Percentiles rank a stretch among this genome's conserved stretches.
phyloP scores from a whole-genome alignment of 805 yeast genomes.

The Clavispora fructus region DNA sequence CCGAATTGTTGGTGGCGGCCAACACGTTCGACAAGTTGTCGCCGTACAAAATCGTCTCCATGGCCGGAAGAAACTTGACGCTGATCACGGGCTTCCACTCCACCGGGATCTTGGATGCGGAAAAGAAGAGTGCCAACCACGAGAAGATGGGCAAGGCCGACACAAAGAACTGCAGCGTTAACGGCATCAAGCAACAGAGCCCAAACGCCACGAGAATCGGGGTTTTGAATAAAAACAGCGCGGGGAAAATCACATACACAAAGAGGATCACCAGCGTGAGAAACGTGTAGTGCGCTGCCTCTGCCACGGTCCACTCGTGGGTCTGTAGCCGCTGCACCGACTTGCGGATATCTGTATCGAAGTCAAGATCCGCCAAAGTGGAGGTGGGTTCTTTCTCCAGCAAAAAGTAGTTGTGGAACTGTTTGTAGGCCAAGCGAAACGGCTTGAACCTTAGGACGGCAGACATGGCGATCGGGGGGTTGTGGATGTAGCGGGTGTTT shows the following conservation, averaged over 20 bases:
- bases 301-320: slow-evolving; percentile 41
- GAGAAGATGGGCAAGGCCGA: slow-evolving; percentile 78
- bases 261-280: slow-evolving; percentile 48
- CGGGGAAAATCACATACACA: slow-evolving; percentile 57
- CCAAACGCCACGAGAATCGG: slow-evolving; percentile 38
- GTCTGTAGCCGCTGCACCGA: slow-evolving; percentile 38
- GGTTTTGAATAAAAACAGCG: slow-evolving; percentile 38
- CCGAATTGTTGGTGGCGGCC: slow-evolving; percentile 61
- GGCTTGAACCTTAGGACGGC: slow-evolving; percentile 19
- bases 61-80: slow-evolving; percentile 83
- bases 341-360: slow-evolving; percentile 42
- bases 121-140: slow-evolving; percentile 81
- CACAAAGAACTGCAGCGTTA: slow-evolving; percentile 78
- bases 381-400: slow-evolving; percentile 48
- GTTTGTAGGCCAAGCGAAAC: slow-evolving; percentile 35
- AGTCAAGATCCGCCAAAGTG: slow-evolving; percentile 45
- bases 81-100: slow-evolving; percentile 80
- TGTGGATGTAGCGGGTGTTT: neutral
- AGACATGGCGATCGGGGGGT: neutral
- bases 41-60: slow-evolving; percentile 89
- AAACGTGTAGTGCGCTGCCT: slow-evolving; percentile 49
- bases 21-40: slow-evolving; percentile 81
- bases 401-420: slow-evolving; percentile 48
- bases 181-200: slow-evolving; percentile 57
- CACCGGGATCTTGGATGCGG: slow-evolving; percentile 68